Percentiles rank a stretch among this genome's conserved stretches.
Evolutionary conservation across 768 basidiomycete genomes (phyloP).

Genomic region (Tylopilus sp.): DNA sequence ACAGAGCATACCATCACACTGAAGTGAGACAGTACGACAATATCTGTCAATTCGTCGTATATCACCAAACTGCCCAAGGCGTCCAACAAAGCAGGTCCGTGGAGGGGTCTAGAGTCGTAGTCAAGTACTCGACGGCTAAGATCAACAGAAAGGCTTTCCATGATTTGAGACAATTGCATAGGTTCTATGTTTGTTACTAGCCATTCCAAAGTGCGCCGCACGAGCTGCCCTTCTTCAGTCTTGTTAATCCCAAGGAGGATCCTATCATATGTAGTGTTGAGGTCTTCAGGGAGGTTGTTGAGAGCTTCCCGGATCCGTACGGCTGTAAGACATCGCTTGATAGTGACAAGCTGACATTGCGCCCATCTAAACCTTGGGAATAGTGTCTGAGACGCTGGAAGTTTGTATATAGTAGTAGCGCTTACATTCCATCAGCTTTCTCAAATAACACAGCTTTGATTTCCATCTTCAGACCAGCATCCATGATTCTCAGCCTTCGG

Average conservation of each 20-base stretch:
- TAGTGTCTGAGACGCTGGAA: background rate
- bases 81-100: slow-evolving; percentile 3
- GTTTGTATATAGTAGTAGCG: background rate
- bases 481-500: background rate
- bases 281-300: slow-evolving; percentile 2
- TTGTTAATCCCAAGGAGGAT: slow-evolving; percentile 3
- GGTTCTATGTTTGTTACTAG: slow-evolving; percentile 6
- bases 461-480: background rate
- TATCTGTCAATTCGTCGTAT: background rate
- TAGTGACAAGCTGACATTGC: slow-evolving; percentile 14
- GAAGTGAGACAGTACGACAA: slow-evolving; percentile 8
- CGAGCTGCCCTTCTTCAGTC: background rate
- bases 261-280: slow-evolving; percentile 4
- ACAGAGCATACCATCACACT: background rate
- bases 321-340: slow-evolving; percentile 1
- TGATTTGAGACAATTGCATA: slow-evolving; percentile 1
- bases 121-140: background rate
- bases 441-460: background rate
- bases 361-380: slow-evolving; percentile 19
- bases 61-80: background rate
- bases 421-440: slow-evolving; percentile 14
- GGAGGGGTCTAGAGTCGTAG: background rate
- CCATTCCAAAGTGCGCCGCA: slow-evolving; percentile 4
- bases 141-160: slow-evolving; percentile 8
- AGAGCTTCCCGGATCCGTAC: slow-evolving; percentile 2